phyloP scores from a whole-genome alignment of 2,329 filamentous ascomycete species.

The Helicocarpus griseus region DNA sequence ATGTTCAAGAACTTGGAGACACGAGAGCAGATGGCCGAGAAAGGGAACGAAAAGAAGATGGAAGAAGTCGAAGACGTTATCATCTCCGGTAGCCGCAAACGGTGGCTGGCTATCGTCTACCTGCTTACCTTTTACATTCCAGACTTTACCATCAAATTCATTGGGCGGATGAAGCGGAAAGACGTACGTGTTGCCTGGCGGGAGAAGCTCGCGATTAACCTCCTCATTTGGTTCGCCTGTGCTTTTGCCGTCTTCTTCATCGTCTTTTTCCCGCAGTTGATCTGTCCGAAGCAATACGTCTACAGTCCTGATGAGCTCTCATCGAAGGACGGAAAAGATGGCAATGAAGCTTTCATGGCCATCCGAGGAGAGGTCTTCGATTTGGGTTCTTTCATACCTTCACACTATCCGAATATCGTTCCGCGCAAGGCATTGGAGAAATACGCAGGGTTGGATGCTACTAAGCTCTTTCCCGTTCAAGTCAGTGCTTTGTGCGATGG shows the following conservation, averaged over 20 bases:
- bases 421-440: slow-evolving; percentile 56
- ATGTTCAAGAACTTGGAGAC: slow-evolving; percentile 98
- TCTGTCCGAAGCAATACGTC: slow-evolving; percentile 87
- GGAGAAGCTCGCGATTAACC: slow-evolving; percentile 95
- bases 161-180: slow-evolving; percentile 83
- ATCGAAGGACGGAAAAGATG: slow-evolving; percentile 60
- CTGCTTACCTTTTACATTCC: slow-evolving; percentile 79
- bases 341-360: slow-evolving; percentile 57
- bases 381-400: slow-evolving; percentile 59
- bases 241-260: slow-evolving; percentile 76
- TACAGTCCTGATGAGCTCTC: slow-evolving; percentile 70
- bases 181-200: slow-evolving; percentile 90
- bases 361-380: slow-evolving; percentile 89
- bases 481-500: slow-evolving; percentile 86
- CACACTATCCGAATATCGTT: slow-evolving; percentile 66
- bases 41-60: slow-evolving; percentile 82
- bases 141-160: slow-evolving; percentile 64
- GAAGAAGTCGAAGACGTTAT: slow-evolving; percentile 80
- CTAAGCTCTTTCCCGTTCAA: slow-evolving; percentile 81
- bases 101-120: slow-evolving; percentile 82
- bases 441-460: slow-evolving; percentile 84
- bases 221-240: slow-evolving; percentile 90
- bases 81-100: slow-evolving; percentile 69
- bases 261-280: slow-evolving; percentile 71
- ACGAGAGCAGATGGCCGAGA: slow-evolving; percentile 86